A percentile compares a stretch with the other conserved stretches of the same genome.
These are phyloP conservation scores for Pythium angustatum DNA, from an alignment of 352 stramenopile species.

Conservation along the genomic window DNA sequence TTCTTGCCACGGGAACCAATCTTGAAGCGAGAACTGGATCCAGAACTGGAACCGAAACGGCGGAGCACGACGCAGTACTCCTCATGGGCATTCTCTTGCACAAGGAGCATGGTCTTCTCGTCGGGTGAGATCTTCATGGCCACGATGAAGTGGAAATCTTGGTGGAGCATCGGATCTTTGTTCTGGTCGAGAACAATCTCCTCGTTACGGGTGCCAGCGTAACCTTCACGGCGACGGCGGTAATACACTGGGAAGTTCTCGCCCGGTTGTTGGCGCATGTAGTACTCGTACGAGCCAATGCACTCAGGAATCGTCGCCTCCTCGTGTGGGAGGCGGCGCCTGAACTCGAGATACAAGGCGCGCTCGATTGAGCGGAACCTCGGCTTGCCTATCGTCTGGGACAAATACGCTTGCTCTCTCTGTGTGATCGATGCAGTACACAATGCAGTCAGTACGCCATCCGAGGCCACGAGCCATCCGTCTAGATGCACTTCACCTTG, in stretches of 20 bases:
- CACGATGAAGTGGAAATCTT: conserved; percentile 68
- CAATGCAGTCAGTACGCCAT: neutral
- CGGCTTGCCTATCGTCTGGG: conserved; percentile 50
- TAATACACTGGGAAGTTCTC: conserved; percentile 86
- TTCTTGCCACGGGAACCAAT: neutral
- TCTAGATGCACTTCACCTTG: conserved; percentile 38
- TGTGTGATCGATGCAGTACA: conserved; percentile 17
- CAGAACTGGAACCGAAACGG: neutral
- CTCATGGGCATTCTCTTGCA: conserved; percentile 74
- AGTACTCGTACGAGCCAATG: conserved; percentile 79
- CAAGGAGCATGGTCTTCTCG: conserved; percentile 55
- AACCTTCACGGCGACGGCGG: conserved; percentile 35
- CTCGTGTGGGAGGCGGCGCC: conserved; percentile 56
- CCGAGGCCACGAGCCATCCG: neutral
- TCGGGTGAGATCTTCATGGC: conserved; percentile 80
- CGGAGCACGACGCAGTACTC: conserved; percentile 50
- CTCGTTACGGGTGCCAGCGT: conserved; percentile 27
- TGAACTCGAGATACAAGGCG: conserved; percentile 67
- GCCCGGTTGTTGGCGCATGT: conserved; percentile 52
- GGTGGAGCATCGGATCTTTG: conserved; percentile 46
- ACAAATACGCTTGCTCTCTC: conserved; percentile 55
- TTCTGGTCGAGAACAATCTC: conserved; percentile 83
- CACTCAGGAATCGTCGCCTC: conserved; percentile 73
- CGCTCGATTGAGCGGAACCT: conserved; percentile 63
- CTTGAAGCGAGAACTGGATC: neutral